Conservation (phyloP, 2,329 filamentous ascomycete genomes). For the Alternaria viburni region DNA sequence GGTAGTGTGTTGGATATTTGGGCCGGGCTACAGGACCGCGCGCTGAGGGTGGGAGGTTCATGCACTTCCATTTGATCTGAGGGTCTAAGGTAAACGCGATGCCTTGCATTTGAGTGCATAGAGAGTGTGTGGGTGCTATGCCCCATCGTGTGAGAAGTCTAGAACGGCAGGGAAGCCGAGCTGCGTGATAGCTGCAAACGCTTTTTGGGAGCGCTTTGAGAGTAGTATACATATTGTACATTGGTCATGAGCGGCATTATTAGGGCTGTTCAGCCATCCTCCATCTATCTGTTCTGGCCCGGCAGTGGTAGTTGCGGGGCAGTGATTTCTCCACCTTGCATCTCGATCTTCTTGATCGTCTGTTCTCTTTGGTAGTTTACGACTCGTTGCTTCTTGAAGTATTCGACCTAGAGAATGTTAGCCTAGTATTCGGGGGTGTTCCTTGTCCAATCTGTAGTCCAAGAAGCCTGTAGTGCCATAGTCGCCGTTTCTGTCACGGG, state of each 20-base stretch:
- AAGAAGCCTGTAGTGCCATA: background rate
- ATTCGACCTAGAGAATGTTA: conserved; percentile 72
- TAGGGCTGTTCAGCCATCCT: background rate
- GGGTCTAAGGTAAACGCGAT: background rate
- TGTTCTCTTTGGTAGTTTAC: conserved; percentile 87
- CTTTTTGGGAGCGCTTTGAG: background rate
- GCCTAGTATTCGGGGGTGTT: background rate
- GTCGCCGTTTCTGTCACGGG: background rate
- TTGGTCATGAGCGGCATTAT: conserved; percentile 14
- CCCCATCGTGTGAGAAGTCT: background rate
- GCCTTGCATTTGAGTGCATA: background rate
- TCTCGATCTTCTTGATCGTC: conserved; percentile 58
- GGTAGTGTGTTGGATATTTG: background rate
- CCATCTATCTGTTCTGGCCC: conserved; percentile 20
- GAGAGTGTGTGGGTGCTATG: background rate
- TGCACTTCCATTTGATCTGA: background rate
- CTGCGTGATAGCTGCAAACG: background rate
- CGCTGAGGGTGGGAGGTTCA: background rate
- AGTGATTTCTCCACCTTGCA: conserved; percentile 50
- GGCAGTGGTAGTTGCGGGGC: conserved; percentile 43
- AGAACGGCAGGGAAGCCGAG: background rate
- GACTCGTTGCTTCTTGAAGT: conserved; percentile 96
- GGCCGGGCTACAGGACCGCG: background rate
- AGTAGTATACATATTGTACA: conserved; percentile 17
- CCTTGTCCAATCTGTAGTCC: background rate